These are phyloP conservation scores for Neurospora pannonica DNA, from an alignment of 495 filamentous ascomycete species.

Conservation along the genomic window DNA sequence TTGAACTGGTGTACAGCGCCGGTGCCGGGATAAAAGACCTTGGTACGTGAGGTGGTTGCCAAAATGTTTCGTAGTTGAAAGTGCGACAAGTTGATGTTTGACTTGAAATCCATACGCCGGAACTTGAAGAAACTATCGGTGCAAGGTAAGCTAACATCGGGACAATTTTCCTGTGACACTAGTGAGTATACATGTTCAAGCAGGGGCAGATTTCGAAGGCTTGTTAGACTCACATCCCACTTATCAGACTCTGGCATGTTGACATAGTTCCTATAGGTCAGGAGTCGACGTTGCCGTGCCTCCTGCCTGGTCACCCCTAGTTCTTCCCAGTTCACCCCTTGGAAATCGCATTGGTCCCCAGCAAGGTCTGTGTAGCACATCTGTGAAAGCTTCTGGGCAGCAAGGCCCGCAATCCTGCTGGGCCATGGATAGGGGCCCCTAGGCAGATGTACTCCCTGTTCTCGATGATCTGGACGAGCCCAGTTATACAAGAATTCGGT, in stretches of 20 bases:
- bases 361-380: constrained; percentile 39
- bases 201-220: constrained; percentile 1
- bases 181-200: background rate
- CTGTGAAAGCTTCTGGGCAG: constrained; percentile 3
- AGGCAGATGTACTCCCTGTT: background rate
- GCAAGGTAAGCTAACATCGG: constrained; percentile 28
- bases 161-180: constrained; percentile 15
- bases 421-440: constrained; percentile 13
- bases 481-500: constrained; percentile 22
- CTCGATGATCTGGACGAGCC: constrained; percentile 17
- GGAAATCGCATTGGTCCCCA: constrained; percentile 58
- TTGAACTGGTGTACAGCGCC: constrained; percentile 49
- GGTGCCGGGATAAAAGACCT: constrained; percentile 64
- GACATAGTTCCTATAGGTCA: constrained; percentile 50
- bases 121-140: constrained; percentile 58
- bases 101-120: constrained; percentile 56
- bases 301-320: constrained; percentile 51
- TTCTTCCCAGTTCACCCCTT: constrained; percentile 67
- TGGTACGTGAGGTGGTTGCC: constrained; percentile 60
- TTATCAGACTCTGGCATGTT: constrained; percentile 32
- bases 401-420: constrained; percentile 13
- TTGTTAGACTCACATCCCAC: constrained; percentile 24
- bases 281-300: constrained; percentile 48
- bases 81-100: constrained; percentile 60
- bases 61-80: constrained; percentile 87